These are phyloP conservation scores for Penicillium paneum DNA, from an alignment of 2,329 filamentous ascomycete genomes.

Conservation along the genomic window DNA sequence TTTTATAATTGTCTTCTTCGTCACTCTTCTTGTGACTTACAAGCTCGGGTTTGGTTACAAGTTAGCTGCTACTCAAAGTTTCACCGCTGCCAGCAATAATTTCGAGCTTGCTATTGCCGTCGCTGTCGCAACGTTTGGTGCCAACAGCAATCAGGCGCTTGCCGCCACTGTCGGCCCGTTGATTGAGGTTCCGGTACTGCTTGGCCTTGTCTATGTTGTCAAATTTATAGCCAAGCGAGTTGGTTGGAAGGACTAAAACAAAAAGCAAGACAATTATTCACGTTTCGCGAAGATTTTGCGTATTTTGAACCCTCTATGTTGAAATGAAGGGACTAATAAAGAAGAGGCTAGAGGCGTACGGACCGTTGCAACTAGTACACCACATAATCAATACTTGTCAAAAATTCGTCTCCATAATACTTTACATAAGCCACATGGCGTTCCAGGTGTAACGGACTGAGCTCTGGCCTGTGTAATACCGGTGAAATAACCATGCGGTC, in stretches of 20 bases:
- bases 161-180: constrained; percentile 80
- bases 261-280: background rate
- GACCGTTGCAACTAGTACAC: too few relatives aligned
- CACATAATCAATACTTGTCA: too few relatives aligned
- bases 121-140: constrained; percentile 75
- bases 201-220: constrained; percentile 73
- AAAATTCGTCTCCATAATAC: too few relatives aligned
- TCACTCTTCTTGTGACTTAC: constrained; percentile 61
- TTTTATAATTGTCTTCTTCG: constrained; percentile 70
- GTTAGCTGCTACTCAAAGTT: constrained; percentile 71
- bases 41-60: constrained; percentile 71
- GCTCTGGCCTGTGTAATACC: too few relatives aligned
- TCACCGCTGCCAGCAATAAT: constrained; percentile 88
- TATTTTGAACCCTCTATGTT: too few relatives aligned
- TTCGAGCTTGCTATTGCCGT: constrained; percentile 91
- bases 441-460: too few relatives aligned
- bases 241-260: constrained; percentile 12
- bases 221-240: constrained; percentile 35
- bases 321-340: too few relatives aligned
- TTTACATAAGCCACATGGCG: too few relatives aligned
- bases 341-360: too few relatives aligned
- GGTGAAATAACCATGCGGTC: too few relatives aligned
- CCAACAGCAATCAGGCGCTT: constrained; percentile 73
- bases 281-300: too few relatives aligned
- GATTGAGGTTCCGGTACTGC: constrained; percentile 79